These are phyloP conservation scores for Globisporangium radiosum DNA, from an alignment of 352 stramenopile genomes.

Conservation along the genomic window DNA sequence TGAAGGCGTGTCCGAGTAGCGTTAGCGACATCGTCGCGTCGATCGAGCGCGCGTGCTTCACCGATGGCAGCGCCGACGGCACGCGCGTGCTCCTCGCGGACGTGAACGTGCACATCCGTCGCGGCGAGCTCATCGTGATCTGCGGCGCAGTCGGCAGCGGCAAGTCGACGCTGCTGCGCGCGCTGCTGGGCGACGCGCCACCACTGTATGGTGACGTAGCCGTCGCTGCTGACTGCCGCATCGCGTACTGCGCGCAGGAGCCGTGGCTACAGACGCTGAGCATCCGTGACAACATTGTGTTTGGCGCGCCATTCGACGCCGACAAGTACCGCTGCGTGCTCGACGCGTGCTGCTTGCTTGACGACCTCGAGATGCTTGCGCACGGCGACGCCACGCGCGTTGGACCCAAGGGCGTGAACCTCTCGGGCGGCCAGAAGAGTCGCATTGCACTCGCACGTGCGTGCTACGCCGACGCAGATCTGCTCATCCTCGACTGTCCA, in stretches of 20 bases:
- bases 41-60: conserved; percentile 4
- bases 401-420: conserved; percentile 83
- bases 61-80: too few species aligned
- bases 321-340: too few species aligned
- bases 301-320: too few species aligned
- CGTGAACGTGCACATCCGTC: conserved; percentile 21
- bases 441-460: background rate
- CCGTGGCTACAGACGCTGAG: conserved; percentile 94
- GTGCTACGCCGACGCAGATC: too few species aligned
- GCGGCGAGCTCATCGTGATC: conserved; percentile 31
- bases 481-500: too few species aligned
- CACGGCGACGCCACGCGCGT: conserved; percentile 32
- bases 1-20: too few species aligned
- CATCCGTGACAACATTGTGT: conserved; percentile 79
- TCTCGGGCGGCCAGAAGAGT: conserved; percentile 90
- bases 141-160: conserved; percentile 29
- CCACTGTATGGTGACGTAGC: conserved; percentile 21
- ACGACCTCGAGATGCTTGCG: too few species aligned
- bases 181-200: conserved; percentile 27
- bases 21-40: background rate
- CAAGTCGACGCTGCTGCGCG: conserved; percentile 33
- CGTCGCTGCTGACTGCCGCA: conserved; percentile 19
- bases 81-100: conserved; percentile 14
- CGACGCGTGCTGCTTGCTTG: too few species aligned
- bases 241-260: conserved; percentile 80